A percentile compares a stretch with the other conserved stretches of the same genome.
Evolutionary conservation across 345 rosid species (phyloP).

Genomic region (Eucalyptus pauciflora): DNA sequence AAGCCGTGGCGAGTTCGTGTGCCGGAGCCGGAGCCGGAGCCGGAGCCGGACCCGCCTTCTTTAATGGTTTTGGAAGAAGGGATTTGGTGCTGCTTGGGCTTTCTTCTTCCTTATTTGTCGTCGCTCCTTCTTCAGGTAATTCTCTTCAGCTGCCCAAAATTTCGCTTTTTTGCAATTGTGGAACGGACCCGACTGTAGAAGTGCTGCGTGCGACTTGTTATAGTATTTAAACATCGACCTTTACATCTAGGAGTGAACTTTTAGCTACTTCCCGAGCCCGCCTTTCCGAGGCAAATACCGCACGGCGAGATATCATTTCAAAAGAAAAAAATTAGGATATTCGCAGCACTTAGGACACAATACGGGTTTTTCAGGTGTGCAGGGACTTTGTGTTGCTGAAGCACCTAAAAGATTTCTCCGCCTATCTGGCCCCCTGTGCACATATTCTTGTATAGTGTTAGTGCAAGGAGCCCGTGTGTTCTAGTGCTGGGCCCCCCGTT

Average conservation of each 20-base stretch:
- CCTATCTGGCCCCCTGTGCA: neutral
- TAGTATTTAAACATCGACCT: neutral
- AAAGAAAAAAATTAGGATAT: neutral
- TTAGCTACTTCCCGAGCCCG: neutral
- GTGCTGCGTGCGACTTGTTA: neutral
- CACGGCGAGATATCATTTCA: neutral
- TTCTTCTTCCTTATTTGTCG: slow-evolving; percentile 27
- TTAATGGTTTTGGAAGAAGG: slow-evolving; percentile 41
- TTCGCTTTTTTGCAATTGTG: neutral
- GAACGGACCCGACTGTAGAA: neutral
- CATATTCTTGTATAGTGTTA: neutral
- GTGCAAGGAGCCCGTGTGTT: neutral
- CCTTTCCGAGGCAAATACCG: neutral
- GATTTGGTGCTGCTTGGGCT: slow-evolving; percentile 54
- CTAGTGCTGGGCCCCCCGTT: neutral
- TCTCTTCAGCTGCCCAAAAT: neutral
- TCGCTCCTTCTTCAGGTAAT: slow-evolving; percentile 40
- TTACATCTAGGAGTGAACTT: neutral
- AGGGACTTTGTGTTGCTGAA: neutral
- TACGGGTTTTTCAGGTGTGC: neutral
- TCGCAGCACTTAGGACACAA: neutral
- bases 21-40: slow-evolving; percentile 15
- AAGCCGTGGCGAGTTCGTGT: slow-evolving; percentile 14
- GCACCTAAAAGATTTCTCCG: neutral
- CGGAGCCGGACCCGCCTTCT: slow-evolving; percentile 13